Evolutionary conservation across 2,329 filamentous ascomycete species (phyloP).

Genomic region (Stagonosporopsis cucurbitacearum): DNA sequence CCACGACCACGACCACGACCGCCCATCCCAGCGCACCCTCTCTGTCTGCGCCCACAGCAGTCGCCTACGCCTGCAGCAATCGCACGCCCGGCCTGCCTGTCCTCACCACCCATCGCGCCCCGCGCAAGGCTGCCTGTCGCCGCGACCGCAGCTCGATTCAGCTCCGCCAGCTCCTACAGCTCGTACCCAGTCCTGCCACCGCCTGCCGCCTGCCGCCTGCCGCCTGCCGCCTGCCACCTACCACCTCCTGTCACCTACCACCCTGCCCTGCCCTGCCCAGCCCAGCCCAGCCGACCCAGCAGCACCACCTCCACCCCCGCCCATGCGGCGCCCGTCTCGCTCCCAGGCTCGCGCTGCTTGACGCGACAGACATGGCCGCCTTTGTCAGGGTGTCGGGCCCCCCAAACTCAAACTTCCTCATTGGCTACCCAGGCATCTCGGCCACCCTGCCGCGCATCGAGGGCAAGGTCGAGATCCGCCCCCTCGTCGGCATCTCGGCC

Average conservation of each 20-base stretch:
- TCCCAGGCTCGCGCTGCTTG: constrained; percentile 41
- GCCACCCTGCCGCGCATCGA: constrained; percentile 96
- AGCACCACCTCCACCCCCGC: constrained; percentile 24
- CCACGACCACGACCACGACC: constrained; percentile 18
- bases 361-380: constrained; percentile 60
- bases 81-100: neutral
- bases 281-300: too few species aligned
- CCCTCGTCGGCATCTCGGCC: constrained; percentile 81
- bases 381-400: constrained; percentile 96
- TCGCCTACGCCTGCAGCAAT: neutral
- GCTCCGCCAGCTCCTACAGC: too few species aligned
- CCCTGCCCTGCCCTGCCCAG: too few species aligned
- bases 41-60: neutral
- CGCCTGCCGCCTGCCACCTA: too few species aligned
- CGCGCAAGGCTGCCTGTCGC: too few species aligned
- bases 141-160: too few species aligned
- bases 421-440: constrained; percentile 97
- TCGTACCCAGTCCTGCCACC: neutral
- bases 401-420: constrained; percentile 94
- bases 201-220: too few species aligned
- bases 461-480: constrained; percentile 95
- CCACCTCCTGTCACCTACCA: too few species aligned
- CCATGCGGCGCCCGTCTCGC: constrained; percentile 46
- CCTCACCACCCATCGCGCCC: neutral
- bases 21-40: neutral